phyloP scores from a whole-genome alignment of 2,329 filamentous ascomycete genomes.

The Cladophialophora psammophila region DNA sequence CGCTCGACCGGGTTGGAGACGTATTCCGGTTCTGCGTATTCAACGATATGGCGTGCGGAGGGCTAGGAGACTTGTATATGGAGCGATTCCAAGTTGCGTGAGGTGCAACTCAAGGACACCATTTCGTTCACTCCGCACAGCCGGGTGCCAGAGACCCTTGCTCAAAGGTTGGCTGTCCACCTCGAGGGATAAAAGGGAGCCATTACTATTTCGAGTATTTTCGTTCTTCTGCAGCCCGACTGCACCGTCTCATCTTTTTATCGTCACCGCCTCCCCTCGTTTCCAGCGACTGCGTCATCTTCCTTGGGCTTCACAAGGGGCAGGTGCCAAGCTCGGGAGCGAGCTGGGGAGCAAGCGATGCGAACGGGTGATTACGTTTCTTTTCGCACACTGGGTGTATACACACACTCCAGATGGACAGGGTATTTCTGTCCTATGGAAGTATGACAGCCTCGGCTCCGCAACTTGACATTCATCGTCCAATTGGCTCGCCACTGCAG shows the following conservation, averaged over 20 bases:
- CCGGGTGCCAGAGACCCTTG: neutral
- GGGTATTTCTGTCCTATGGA: neutral
- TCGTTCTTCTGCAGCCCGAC: neutral
- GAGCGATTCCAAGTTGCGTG: neutral
- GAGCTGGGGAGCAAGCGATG: neutral
- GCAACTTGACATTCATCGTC: neutral
- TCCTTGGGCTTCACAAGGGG: neutral
- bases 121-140: neutral
- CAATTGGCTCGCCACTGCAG: neutral
- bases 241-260: neutral
- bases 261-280: neutral
- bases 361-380: slow-evolving; percentile 17
- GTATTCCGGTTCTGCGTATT: neutral
- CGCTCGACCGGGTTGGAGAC: neutral
- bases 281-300: neutral
- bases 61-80: neutral
- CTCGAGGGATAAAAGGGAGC: neutral
- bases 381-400: slow-evolving; percentile 6
- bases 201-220: slow-evolving; percentile 1
- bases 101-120: neutral
- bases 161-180: neutral
- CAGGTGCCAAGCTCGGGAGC: slow-evolving; percentile 1
- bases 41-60: neutral
- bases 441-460: neutral
- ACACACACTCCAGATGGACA: neutral